phyloP scores from a whole-genome alignment of 305 asterid species.

The Fraxinus velutina region DNA sequence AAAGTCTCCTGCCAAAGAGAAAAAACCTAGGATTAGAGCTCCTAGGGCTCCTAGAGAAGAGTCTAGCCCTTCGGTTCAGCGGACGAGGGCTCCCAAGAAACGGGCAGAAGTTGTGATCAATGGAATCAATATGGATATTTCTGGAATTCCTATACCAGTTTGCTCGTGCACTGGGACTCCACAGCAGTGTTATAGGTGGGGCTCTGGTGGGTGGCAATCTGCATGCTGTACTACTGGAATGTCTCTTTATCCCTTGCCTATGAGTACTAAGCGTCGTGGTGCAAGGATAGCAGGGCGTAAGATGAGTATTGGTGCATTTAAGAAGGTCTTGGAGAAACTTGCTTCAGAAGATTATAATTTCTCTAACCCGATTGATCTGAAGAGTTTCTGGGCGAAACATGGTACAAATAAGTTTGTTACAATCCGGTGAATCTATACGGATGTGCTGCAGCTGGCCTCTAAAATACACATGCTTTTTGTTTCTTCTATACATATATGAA shows the following conservation, averaged over 20 bases:
- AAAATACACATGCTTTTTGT: conserved; percentile 29
- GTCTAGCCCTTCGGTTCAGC: conserved; percentile 35
- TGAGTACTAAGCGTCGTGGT: conserved; percentile 82
- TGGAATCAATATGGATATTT: conserved; percentile 69
- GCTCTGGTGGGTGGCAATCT: conserved; percentile 96
- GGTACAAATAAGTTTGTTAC: conserved; percentile 95
- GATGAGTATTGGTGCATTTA: conserved; percentile 93
- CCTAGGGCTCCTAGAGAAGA: conserved; percentile 44
- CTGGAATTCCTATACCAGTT: conserved; percentile 70
- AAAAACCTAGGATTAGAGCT: conserved; percentile 57
- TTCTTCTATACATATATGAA: conserved; percentile 57
- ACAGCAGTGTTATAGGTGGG: conserved; percentile 93
- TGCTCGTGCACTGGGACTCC: conserved; percentile 88
- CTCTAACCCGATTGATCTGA: conserved; percentile 71
- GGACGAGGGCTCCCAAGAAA: conserved; percentile 70
- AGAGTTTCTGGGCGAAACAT: conserved; percentile 88
- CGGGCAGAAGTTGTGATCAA: conserved; percentile 68
- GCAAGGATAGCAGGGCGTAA: conserved; percentile 90
- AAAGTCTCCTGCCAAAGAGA: conserved; percentile 50
- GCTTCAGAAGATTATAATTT: conserved; percentile 68
- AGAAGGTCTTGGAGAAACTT: conserved; percentile 79
- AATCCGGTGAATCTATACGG: conserved; percentile 49
- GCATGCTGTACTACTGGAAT: conserved; percentile 84
- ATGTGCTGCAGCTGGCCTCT: conserved; percentile 31
- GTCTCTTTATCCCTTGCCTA: conserved; percentile 74